Evolutionary conservation across 1,284 basidiomycete genomes (phyloP).

Genomic region (Entoloma clypeatum): DNA sequence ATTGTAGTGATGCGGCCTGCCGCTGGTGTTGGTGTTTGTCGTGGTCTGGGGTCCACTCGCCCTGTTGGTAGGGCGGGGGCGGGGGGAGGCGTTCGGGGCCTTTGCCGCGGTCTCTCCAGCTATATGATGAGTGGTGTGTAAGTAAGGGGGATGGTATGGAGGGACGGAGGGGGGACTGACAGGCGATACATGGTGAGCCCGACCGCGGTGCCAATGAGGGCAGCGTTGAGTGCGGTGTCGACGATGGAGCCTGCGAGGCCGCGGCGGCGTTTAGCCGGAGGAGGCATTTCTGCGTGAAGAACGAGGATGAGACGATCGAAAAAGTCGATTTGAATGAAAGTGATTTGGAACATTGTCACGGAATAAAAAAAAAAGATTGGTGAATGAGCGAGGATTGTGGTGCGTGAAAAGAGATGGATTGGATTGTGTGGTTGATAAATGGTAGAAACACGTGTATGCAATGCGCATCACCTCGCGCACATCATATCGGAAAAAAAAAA

Average conservation of each 20-base stretch:
- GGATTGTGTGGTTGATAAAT: background rate
- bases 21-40: constrained; percentile 3
- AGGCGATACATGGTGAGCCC: constrained; percentile 79
- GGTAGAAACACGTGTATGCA: background rate
- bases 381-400: constrained; percentile 8
- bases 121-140: constrained; percentile 18
- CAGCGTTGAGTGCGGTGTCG: constrained; percentile 74
- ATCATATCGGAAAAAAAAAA: constrained; percentile 15
- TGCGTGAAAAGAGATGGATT: background rate
- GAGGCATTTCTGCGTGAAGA: constrained; percentile 46
- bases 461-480: constrained; percentile 14
- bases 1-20: constrained; percentile 21
- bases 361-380: constrained; percentile 17
- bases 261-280: constrained; percentile 49
- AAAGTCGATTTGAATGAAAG: constrained; percentile 24
- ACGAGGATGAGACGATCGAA: constrained; percentile 30
- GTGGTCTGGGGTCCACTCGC: constrained; percentile 41
- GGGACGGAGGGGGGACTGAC: constrained; percentile 40
- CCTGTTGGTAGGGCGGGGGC: constrained; percentile 63
- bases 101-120: constrained; percentile 71
- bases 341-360: constrained; percentile 12
- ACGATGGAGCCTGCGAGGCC: constrained; percentile 75
- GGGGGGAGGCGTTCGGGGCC: constrained; percentile 44
- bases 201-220: constrained; percentile 76
- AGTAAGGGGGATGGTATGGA: constrained; percentile 4